phyloP scores from a whole-genome alignment of 2,329 filamentous ascomycete species.

The Pestalotiopsis sp. region DNA sequence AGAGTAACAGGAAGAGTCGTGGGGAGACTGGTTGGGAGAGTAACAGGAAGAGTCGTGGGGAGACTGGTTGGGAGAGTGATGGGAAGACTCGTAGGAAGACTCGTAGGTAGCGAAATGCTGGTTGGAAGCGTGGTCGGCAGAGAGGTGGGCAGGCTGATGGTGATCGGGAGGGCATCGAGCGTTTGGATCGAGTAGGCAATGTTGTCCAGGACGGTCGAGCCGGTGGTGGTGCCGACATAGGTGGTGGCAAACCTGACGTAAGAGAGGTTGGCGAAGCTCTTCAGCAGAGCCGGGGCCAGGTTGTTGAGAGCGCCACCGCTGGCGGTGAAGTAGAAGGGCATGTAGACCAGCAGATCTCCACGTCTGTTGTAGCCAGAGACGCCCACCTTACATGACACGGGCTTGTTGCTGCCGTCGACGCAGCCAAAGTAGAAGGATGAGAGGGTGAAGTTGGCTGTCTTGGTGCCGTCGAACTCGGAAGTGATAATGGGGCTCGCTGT shows the following conservation, averaged over 20 bases:
- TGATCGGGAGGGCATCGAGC: background rate
- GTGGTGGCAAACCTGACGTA: background rate
- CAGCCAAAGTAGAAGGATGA: background rate
- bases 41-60: background rate
- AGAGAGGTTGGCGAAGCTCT: background rate
- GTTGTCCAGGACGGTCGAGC: background rate
- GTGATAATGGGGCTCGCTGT: background rate
- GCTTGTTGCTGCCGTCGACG: background rate
- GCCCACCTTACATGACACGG: background rate
- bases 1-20: background rate
- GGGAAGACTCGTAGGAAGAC: background rate
- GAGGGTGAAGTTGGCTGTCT: background rate
- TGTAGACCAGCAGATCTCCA: background rate
- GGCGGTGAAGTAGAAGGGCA: background rate
- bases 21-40: background rate
- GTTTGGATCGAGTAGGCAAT: background rate
- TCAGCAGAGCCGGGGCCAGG: background rate
- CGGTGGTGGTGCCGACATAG: background rate
- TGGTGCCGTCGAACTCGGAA: background rate
- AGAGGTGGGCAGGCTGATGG: background rate
- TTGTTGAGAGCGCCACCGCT: background rate
- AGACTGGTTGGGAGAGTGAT: background rate
- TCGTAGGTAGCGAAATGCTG: background rate
- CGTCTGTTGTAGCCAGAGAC: background rate
- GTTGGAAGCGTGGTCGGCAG: background rate